phyloP scores from a whole-genome alignment of 768 basidiomycete genomes.

The Serpula lacrymans region DNA sequence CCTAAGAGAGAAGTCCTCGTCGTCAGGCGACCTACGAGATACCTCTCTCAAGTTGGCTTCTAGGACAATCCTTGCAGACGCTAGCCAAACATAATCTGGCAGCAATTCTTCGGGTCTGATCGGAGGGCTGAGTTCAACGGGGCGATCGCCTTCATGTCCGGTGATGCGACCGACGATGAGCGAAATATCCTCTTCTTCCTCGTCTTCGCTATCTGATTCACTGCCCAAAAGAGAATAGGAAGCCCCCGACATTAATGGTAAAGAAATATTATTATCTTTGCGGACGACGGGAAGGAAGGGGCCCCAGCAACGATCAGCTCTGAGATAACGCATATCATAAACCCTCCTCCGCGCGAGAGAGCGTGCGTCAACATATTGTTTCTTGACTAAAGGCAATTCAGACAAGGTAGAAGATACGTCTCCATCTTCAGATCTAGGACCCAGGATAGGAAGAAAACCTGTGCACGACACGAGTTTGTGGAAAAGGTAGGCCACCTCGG shows the following conservation, averaged over 20 bases:
- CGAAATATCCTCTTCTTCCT: conserved; percentile 14
- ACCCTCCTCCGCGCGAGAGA: conserved; percentile 24
- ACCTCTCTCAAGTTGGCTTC: conserved; percentile 48
- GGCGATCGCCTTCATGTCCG: conserved; percentile 15
- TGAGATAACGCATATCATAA: conserved; percentile 30
- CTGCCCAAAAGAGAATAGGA: too few species aligned
- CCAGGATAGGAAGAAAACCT: conserved; percentile 35
- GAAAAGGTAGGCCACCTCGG: conserved; percentile 34
- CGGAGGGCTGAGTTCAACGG: conserved; percentile 17
- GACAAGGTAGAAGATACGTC: too few species aligned
- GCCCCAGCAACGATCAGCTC: conserved; percentile 28
- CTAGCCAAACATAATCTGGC: conserved; percentile 52
- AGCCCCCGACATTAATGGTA: neutral
- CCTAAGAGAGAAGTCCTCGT: conserved; percentile 4
- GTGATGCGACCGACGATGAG: conserved; percentile 15
- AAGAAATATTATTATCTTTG: neutral
- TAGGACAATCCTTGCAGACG: conserved; percentile 47
- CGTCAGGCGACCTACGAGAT: conserved; percentile 11
- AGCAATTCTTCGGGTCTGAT: conserved; percentile 26
- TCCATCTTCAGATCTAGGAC: neutral
- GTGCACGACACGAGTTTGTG: conserved; percentile 41
- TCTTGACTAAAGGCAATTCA: too few species aligned
- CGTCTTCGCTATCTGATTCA: conserved; percentile 6
- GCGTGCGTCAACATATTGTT: too few species aligned
- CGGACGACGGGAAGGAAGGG: conserved; percentile 19